Conservation (phyloP, 441 rosid species). For the Aleurites moluccanus region DNA sequence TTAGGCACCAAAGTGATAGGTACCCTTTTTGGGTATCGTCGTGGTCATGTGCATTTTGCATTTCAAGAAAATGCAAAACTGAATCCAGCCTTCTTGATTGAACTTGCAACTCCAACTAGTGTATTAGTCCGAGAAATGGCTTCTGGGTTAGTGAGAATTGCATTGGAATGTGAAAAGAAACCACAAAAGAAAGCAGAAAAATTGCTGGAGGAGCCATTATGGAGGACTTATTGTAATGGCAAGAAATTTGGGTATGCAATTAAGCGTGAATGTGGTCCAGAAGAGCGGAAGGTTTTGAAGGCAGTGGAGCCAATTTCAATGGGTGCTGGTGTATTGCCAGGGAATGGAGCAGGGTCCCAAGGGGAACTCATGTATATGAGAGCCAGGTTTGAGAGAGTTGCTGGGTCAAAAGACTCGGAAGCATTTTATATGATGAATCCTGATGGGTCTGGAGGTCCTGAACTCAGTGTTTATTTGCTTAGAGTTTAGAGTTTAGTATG, state of each 20-base stretch:
- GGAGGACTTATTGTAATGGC: slow-evolving; percentile 95
- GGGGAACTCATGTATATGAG: slow-evolving; percentile 94
- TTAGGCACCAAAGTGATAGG: slow-evolving; percentile 66
- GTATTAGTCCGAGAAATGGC: slow-evolving; percentile 87
- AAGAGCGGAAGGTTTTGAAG: slow-evolving; percentile 69
- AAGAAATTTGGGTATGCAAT: slow-evolving; percentile 82
- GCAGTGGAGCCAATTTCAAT: slow-evolving; percentile 84
- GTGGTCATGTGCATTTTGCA: slow-evolving; percentile 90
- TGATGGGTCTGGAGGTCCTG: slow-evolving; percentile 89
- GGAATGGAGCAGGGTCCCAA: slow-evolving; percentile 33
- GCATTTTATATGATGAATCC: slow-evolving; percentile 99
- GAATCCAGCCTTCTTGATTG: slow-evolving; percentile 71
- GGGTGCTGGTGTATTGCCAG: slow-evolving; percentile 96
- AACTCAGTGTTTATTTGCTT: slow-evolving; percentile 90
- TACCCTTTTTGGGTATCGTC: slow-evolving; percentile 80
- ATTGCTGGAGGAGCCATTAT: slow-evolving; percentile 74
- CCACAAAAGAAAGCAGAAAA: slow-evolving; percentile 41
- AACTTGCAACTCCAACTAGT: slow-evolving; percentile 82
- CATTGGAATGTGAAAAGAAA: slow-evolving; percentile 75
- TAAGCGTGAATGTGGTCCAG: slow-evolving; percentile 63
- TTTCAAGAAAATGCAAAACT: slow-evolving; percentile 70
- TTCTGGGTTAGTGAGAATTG: slow-evolving; percentile 87
- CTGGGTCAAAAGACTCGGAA: slow-evolving; percentile 91
- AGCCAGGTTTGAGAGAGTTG: slow-evolving; percentile 83
- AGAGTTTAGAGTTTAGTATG: slow-evolving; percentile 37